phyloP scores from a whole-genome alignment of 179 eudicot genomes.

The Actinidia arguta region DNA sequence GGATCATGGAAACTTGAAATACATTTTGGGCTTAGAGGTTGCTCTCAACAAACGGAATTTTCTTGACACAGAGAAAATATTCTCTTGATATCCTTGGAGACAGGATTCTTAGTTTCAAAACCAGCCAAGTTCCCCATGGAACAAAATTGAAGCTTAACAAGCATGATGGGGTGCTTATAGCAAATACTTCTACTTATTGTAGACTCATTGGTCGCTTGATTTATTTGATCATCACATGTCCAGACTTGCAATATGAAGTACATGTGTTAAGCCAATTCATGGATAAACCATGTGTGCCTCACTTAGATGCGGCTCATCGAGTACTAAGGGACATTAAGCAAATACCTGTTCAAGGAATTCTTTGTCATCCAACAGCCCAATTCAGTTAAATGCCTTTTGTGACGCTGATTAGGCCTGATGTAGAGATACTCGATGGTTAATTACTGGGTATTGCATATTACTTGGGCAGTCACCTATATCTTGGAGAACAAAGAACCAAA shows the following conservation, averaged over 20 bases:
- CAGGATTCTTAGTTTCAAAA: background rate
- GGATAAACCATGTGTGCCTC: background rate
- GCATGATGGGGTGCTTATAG: too few relatives aligned
- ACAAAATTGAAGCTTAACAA: background rate
- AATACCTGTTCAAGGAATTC: background rate
- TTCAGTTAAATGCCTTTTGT: too few relatives aligned
- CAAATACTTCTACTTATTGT: background rate
- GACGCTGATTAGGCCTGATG: background rate
- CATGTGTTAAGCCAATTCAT: background rate
- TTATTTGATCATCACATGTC: background rate
- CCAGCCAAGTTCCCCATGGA: background rate
- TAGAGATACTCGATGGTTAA: background rate
- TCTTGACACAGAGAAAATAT: background rate
- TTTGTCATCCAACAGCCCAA: background rate
- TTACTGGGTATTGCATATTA: background rate
- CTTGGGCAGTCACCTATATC: background rate
- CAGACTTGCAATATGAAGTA: background rate
- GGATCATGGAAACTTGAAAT: background rate
- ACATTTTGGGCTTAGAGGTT: background rate
- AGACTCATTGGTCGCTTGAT: background rate
- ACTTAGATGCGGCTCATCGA: background rate
- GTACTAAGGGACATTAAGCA: background rate
- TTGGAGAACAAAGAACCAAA: constrained; percentile 7
- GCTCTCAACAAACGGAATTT: background rate
- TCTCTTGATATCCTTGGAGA: background rate